Evolutionary conservation across 2,329 filamentous ascomycete genomes (phyloP).

Genomic region (Phyllosticta citriasiana): DNA sequence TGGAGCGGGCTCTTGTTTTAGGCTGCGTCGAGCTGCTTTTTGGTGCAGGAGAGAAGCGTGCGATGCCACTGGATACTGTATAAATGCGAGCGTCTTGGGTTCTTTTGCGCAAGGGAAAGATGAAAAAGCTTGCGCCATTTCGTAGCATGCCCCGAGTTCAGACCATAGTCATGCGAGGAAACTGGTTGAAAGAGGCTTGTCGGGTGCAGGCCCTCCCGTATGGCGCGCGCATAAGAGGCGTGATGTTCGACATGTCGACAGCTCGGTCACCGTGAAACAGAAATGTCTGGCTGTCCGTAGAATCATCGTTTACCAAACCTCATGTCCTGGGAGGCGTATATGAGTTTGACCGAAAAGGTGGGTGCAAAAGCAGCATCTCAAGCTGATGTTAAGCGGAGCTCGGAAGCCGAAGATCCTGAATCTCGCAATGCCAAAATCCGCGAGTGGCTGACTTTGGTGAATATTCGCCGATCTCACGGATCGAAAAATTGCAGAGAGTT

Average conservation of each 20-base stretch:
- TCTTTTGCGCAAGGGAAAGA: background rate
- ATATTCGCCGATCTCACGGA: background rate
- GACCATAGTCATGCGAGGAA: background rate
- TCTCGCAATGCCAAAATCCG: background rate
- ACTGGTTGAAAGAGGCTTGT: background rate
- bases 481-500: background rate
- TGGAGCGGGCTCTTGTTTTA: background rate
- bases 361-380: background rate
- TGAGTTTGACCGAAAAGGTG: background rate
- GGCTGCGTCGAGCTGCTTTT: background rate
- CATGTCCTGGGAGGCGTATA: background rate
- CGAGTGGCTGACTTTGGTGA: background rate
- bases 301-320: background rate
- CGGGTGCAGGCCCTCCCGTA: background rate
- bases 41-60: background rate
- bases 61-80: background rate
- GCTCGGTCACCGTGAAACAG: background rate
- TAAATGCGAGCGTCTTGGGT: background rate
- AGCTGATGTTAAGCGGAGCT: background rate
- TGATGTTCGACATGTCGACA: background rate
- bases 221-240: background rate
- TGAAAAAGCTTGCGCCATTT: background rate
- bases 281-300: background rate
- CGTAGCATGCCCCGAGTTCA: background rate
- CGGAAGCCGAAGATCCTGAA: background rate